These are phyloP conservation scores for Ceratobasidium theobromae DNA, from an alignment of 1,284 basidiomycete species.

Conservation along the genomic window DNA sequence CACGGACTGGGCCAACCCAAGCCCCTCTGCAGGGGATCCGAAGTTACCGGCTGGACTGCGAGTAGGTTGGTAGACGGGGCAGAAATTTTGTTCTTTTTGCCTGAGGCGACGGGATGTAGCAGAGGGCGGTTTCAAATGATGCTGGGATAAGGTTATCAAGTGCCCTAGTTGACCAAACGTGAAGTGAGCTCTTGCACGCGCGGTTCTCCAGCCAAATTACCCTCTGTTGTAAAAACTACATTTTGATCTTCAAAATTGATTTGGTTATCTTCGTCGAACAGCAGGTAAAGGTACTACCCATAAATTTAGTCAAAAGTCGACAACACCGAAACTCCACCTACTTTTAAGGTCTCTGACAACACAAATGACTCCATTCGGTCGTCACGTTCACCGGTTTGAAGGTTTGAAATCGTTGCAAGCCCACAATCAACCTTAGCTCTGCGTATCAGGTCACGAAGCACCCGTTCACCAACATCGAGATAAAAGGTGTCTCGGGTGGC, in stretches of 20 bases:
- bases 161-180: conserved; percentile 52
- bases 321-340: conserved; percentile 42
- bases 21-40: conserved; percentile 42
- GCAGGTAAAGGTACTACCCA: conserved; percentile 79
- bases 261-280: conserved; percentile 84
- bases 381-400: conserved; percentile 76
- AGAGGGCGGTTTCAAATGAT: conserved; percentile 59
- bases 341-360: conserved; percentile 88
- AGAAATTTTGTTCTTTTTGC: conserved; percentile 53
- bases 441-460: conserved; percentile 71
- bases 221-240: conserved; percentile 90
- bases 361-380: conserved; percentile 94
- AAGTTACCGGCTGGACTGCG: conserved; percentile 42
- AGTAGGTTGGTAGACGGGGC: conserved; percentile 65
- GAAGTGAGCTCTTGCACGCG: neutral
- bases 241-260: conserved; percentile 74
- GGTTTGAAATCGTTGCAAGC: conserved; percentile 75
- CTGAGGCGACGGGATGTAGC: conserved; percentile 56
- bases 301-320: conserved; percentile 10
- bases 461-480: conserved; percentile 82
- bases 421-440: conserved; percentile 84
- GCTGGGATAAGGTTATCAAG: conserved; percentile 65
- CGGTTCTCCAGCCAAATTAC: neutral
- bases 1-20: conserved; percentile 65
- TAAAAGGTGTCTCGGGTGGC: conserved; percentile 91